Evolutionary conservation across 192 early-diverging fungal species (phyloP).

Genomic region (Coemansia sp.): DNA sequence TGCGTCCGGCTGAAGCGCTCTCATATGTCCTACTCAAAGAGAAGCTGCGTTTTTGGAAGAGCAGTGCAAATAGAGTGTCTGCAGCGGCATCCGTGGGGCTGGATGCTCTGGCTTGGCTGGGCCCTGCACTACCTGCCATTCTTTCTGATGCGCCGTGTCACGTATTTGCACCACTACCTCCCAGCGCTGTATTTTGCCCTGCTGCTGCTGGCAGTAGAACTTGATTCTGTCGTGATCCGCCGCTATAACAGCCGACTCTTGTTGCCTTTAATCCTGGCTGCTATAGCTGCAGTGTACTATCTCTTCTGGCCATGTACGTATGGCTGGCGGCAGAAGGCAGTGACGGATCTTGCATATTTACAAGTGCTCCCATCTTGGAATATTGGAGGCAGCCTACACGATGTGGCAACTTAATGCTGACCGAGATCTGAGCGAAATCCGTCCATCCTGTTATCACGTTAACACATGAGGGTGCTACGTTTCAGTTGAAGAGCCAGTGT

Average conservation of each 20-base stretch:
- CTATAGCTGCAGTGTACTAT: constrained; percentile 20
- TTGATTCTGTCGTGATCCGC: constrained; percentile 19
- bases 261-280: neutral
- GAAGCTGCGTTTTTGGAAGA: neutral
- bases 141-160: constrained; percentile 74
- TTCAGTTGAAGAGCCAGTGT: no score
- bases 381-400: neutral
- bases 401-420: neutral
- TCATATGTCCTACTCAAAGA: no score
- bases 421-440: no score
- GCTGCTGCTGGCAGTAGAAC: constrained; percentile 57
- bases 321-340: constrained; percentile 19
- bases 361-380: neutral
- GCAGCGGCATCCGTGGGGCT: constrained; percentile 42
- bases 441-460: no score
- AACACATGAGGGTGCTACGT: no score
- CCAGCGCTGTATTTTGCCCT: constrained; percentile 74
- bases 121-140: constrained; percentile 71
- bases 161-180: constrained; percentile 76
- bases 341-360: neutral
- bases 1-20: no score
- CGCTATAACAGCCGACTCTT: constrained; percentile 6
- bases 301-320: constrained; percentile 41
- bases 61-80: constrained; percentile 27
- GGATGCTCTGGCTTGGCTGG: constrained; percentile 66